phyloP scores from a whole-genome alignment of 306 rosid species.

The Neltuma alba region DNA sequence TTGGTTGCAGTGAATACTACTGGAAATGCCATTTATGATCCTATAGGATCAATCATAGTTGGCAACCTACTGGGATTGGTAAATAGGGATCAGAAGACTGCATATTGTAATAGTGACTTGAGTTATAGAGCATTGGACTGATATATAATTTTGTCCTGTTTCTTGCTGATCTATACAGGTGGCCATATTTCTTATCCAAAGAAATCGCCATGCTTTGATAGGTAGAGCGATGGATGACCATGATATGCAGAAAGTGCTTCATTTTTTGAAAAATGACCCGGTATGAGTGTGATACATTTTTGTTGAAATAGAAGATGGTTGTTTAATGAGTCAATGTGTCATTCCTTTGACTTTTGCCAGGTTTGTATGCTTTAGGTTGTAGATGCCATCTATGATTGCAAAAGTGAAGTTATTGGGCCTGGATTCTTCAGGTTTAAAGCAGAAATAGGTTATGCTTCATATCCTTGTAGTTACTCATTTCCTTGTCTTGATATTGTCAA shows the following conservation, averaged over 20 bases:
- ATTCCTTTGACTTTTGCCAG: constrained; percentile 38
- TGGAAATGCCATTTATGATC: constrained; percentile 95
- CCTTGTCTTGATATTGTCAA: constrained; percentile 11
- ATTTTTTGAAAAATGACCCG: constrained; percentile 87
- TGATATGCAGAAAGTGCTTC: constrained; percentile 92
- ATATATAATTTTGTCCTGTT: constrained; percentile 27
- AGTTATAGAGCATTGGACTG: constrained; percentile 8
- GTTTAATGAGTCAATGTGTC: constrained; percentile 6
- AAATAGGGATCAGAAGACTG: constrained; percentile 40
- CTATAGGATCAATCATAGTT: constrained; percentile 87
- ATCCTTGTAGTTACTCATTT: constrained; percentile 22
- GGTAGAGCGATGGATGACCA: constrained; percentile 99
- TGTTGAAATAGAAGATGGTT: neutral
- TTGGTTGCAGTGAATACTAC: constrained; percentile 80
- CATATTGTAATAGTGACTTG: constrained; percentile 18
- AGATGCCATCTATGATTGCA: constrained; percentile 94
- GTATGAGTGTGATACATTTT: constrained; percentile 49
- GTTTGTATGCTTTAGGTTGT: constrained; percentile 68
- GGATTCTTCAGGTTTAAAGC: constrained; percentile 98
- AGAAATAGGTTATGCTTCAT: constrained; percentile 77
- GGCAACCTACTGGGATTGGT: constrained; percentile 99
- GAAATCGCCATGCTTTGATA: constrained; percentile 96
- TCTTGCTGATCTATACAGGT: constrained; percentile 60
- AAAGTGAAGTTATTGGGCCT: constrained; percentile 99
- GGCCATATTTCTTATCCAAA: constrained; percentile 97